Base-by-base conservation (phyloP, 371 early-diverging fungal species). In the Scutellospora calospora region DNA sequence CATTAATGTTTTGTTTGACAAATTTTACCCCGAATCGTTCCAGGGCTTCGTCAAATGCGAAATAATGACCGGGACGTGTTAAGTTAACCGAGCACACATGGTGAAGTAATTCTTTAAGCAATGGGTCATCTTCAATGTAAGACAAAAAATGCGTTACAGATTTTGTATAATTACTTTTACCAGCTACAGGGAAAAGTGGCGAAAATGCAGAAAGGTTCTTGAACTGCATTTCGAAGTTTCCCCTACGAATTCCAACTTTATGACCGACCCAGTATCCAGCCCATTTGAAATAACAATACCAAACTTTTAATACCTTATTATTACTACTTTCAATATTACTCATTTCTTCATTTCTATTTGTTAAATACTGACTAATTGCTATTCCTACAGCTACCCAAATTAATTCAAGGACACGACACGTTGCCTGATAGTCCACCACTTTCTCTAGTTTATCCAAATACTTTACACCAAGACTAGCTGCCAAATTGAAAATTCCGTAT, bases 171-270 rank as follows among this genome's bases (percentile, higher is more conserved):
- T 72, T 72, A n/a, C 0, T 25, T 72, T 52, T 51, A 20, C 51
- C 72, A 49, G 51, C 41, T n/a, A 52, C 27, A 20, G 52, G 51
- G 8, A 72, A 72, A 3, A 72, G 16, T 51, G 51, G 72, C 1
- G 72, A 1, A 72, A 73, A 73, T 73, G 54, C 73, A 22, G n/a
- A 4, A 6, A 73, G 27, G n/a, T 73, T 73, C n/a, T 49, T 54
- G 11, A 73, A 27, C 52, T 73, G 73, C 73, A 73, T 73, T n/a
- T 73, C 72, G 29, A 20, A 72, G 51, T 72, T 72, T 49, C 51
- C 73, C 18, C 0, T 45, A n/a, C 52, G 12, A 18, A 73, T 73
- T 51, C 54, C 52, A n/a, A 51, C 1, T 51, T 73, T 20, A 54
- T 73, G 27, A n/a, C 52, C 27, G 9, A 51, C 9, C 29, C 11